phyloP scores from a whole-genome alignment of 306 rosid genomes.

The Vigna trinervia region DNA sequence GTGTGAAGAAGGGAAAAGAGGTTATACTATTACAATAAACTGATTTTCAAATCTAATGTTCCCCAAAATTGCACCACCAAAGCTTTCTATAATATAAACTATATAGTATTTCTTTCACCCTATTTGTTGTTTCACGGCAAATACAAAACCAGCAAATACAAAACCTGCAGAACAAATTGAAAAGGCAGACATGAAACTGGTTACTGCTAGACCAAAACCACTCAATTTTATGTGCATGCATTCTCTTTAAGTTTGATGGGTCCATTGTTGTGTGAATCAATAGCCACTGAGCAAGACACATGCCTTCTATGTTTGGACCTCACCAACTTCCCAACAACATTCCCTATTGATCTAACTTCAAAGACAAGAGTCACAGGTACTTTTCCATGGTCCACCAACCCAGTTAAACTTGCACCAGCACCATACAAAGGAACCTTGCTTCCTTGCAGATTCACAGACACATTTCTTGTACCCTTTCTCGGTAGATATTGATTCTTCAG shows the following conservation, averaged over 20 bases:
- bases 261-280: conserved; percentile 55
- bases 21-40: background rate
- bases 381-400: conserved; percentile 48
- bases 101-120: background rate
- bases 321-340: conserved; percentile 79
- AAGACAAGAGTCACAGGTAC: conserved; percentile 68
- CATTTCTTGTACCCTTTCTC: conserved; percentile 59
- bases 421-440: conserved; percentile 81
- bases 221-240: conserved; percentile 60
- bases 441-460: conserved; percentile 67
- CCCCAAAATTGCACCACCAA: background rate
- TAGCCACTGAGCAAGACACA: conserved; percentile 56
- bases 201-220: conserved; percentile 19
- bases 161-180: conserved; percentile 30
- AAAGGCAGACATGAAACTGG: conserved; percentile 30
- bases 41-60: background rate
- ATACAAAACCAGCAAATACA: conserved; percentile 13
- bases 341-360: conserved; percentile 63
- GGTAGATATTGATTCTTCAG: conserved; percentile 77
- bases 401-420: conserved; percentile 73
- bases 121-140: conserved; percentile 4
- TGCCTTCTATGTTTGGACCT: conserved; percentile 60
- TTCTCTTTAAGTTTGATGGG: conserved; percentile 61
- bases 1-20: background rate
- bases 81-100: conserved; percentile 2